Conservation (phyloP, 345 rosid species). For the Syzygium oleosum region DNA sequence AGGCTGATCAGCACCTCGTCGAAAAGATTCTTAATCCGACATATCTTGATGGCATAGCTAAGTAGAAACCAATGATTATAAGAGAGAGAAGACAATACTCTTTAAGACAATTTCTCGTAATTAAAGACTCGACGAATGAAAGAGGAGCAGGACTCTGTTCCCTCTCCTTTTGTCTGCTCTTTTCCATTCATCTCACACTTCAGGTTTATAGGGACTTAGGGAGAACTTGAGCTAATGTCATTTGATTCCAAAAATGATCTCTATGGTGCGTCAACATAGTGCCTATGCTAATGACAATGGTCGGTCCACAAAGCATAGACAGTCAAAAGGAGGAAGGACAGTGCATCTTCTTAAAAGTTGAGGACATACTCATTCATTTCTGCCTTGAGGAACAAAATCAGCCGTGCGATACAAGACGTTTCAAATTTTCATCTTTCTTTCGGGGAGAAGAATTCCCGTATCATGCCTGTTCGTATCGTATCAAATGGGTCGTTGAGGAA, state of each 20-base stretch:
- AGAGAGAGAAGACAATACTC: background rate
- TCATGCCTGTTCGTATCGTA: background rate
- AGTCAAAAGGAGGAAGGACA: background rate
- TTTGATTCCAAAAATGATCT: background rate
- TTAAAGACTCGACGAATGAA: background rate
- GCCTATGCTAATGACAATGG: background rate
- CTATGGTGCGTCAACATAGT: background rate
- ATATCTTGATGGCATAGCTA: no score
- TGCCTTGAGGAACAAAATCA: background rate
- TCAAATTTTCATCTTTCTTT: background rate
- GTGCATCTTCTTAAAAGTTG: background rate
- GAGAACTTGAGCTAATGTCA: background rate
- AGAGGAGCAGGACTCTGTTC: background rate
- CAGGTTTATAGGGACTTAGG: background rate
- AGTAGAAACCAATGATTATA: background rate
- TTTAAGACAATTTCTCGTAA: background rate
- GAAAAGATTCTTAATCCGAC: conserved; percentile 31
- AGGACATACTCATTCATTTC: background rate
- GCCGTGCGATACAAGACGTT: no score
- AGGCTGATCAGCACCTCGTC: conserved; percentile 38
- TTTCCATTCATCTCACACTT: background rate
- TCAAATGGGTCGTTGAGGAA: background rate
- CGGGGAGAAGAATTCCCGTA: background rate
- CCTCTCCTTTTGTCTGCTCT: background rate
- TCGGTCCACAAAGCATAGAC: background rate